These are phyloP conservation scores for Nannochloropsis limnetica DNA, from an alignment of 352 stramenopile species.

Conservation along the genomic window DNA sequence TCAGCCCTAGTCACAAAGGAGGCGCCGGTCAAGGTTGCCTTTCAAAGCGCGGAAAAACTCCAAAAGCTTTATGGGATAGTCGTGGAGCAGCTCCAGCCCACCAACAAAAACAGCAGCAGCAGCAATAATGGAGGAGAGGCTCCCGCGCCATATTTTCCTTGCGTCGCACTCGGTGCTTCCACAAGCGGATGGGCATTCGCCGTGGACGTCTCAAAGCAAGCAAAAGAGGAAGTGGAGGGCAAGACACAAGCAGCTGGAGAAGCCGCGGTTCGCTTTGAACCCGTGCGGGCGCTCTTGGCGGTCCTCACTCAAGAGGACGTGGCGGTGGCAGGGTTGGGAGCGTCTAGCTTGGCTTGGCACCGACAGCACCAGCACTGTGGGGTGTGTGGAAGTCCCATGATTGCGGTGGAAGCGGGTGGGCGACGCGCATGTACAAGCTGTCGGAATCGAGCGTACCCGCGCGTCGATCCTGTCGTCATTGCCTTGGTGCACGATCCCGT, in stretches of 20 bases:
- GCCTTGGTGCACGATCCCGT: not conserved
- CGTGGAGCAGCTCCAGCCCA: not conserved
- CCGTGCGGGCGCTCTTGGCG: slow-evolving; percentile 8
- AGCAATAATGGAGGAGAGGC: not conserved
- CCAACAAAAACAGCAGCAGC: not conserved
- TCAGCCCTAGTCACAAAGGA: not conserved
- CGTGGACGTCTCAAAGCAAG: not conserved
- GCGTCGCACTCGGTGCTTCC: not conserved
- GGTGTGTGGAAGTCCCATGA: slow-evolving; percentile 23
- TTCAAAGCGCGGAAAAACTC: not conserved
- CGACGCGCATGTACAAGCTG: slow-evolving; percentile 17
- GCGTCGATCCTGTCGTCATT: slow-evolving; percentile 21
- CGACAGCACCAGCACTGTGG: slow-evolving; percentile 3
- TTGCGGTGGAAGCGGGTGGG: not conserved
- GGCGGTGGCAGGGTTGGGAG: not conserved
- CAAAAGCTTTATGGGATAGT: slow-evolving; percentile 7
- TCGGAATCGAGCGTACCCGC: slow-evolving; percentile 10
- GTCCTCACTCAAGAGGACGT: not conserved
- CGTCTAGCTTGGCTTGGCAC: slow-evolving; percentile 6
- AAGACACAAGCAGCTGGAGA: not conserved
- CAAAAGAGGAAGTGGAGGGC: not conserved
- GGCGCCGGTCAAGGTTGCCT: not conserved
- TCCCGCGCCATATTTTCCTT: not conserved
- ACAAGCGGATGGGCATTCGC: not conserved
- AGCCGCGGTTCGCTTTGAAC: not conserved